Percentiles rank a stretch among this genome's conserved stretches.
phyloP scores from a whole-genome alignment of 139 green algal species.

The Chlamydomonas sphaeroides region DNA sequence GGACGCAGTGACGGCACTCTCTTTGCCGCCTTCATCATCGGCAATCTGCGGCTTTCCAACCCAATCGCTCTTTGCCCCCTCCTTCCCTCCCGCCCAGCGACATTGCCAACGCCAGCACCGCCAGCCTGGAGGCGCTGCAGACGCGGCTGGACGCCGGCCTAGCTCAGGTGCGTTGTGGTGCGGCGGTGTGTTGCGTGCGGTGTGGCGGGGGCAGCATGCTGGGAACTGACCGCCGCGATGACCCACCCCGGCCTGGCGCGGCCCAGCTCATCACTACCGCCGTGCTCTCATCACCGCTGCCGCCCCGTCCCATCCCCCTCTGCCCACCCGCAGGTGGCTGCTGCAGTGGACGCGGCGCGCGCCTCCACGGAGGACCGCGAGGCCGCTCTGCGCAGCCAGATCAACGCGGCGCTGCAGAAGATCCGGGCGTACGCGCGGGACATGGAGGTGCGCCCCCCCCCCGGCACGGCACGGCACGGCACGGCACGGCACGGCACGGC shows the following conservation, averaged over 20 bases:
- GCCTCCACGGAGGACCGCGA: conserved; percentile 51
- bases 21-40: no score
- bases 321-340: no score
- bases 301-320: conserved; percentile 15
- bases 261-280: no score
- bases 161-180: no score
- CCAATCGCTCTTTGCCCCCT: background rate
- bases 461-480: background rate
- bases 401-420: conserved; percentile 58
- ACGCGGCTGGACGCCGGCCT: conserved; percentile 29
- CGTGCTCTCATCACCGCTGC: no score
- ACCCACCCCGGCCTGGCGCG: no score
- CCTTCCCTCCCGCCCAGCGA: conserved; percentile 9
- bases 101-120: conserved; percentile 41
- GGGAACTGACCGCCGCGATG: no score
- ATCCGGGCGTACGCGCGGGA: conserved; percentile 48
- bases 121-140: conserved; percentile 47
- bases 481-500: background rate
- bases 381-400: conserved; percentile 51
- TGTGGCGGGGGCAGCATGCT: no score
- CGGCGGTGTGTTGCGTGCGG: no score
- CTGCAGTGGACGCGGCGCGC: conserved; percentile 41
- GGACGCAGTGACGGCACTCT: no score
- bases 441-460: conserved; percentile 52
- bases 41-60: no score